Conservation (phyloP, 257 asterid genomes). For the Cinchona pubescens region DNA sequence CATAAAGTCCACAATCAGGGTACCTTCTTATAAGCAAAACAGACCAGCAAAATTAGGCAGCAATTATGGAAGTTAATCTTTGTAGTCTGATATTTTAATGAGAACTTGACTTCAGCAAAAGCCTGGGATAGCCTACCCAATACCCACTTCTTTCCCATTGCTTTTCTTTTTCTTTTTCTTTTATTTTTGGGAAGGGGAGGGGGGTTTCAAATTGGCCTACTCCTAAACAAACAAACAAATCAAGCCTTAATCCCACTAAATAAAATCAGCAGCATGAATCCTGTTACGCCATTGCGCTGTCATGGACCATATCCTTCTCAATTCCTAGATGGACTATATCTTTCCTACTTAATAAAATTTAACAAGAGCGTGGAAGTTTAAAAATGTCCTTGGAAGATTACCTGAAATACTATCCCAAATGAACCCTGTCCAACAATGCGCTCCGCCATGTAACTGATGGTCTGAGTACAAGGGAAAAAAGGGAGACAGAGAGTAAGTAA, state of each 20-base stretch:
- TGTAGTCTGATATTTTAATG: background rate
- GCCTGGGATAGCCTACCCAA: background rate
- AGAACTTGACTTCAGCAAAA: background rate
- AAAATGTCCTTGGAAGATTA: conserved; percentile 15
- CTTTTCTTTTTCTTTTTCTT: background rate
- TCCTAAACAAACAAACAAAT: too few relatives aligned
- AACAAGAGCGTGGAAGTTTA: background rate
- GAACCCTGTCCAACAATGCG: conserved; percentile 90
- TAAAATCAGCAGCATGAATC: too few relatives aligned
- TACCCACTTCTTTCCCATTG: background rate
- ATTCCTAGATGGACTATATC: too few relatives aligned
- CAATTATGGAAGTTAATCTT: background rate
- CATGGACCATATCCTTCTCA: too few relatives aligned
- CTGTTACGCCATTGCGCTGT: too few relatives aligned
- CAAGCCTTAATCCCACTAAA: too few relatives aligned
- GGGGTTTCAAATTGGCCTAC: too few relatives aligned
- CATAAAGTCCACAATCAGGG: background rate
- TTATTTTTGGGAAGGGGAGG: too few relatives aligned
- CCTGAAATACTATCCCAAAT: conserved; percentile 91
- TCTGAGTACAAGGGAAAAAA: conserved; percentile 36
- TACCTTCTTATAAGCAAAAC: background rate
- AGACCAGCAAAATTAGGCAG: background rate
- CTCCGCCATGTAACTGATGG: conserved; percentile 88
- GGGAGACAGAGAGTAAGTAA: background rate
- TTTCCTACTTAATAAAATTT: too few relatives aligned